phyloP scores from a whole-genome alignment of 2,329 filamentous ascomycete genomes.

The Stachybotrys echinatus region DNA sequence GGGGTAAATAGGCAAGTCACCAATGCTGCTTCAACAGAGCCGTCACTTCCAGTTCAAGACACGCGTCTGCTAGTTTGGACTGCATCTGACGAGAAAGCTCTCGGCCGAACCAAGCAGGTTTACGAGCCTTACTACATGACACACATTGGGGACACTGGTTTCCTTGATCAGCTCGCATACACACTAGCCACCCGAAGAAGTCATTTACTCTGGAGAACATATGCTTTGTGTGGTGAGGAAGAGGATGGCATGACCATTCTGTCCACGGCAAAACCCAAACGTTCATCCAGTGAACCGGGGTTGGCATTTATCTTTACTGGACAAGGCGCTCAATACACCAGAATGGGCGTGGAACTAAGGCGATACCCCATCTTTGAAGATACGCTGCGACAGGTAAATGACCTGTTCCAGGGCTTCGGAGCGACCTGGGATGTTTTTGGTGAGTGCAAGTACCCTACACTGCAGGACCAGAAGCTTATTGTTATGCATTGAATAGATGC shows the following conservation, averaged over 20 bases:
- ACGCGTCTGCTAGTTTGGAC: not conserved
- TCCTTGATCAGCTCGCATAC: not conserved
- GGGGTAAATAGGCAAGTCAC: too few relatives aligned
- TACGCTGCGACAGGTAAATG: not conserved
- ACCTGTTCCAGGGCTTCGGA: not conserved
- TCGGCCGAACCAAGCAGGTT: too few relatives aligned
- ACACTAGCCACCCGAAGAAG: not conserved
- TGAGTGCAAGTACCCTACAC: too few relatives aligned
- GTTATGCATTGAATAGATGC: not conserved
- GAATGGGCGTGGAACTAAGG: slow-evolving; percentile 13
- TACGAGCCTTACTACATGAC: too few relatives aligned
- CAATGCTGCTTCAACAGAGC: too few relatives aligned
- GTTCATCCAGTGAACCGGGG: too few relatives aligned
- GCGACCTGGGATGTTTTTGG: not conserved
- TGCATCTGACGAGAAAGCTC: not conserved
- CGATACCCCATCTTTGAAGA: not conserved
- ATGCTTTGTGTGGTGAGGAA: not conserved
- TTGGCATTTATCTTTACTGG: slow-evolving; percentile 15
- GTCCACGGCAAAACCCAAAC: too few relatives aligned
- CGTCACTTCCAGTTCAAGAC: not conserved
- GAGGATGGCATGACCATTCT: not conserved
- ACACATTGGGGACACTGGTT: too few relatives aligned
- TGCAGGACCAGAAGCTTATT: too few relatives aligned
- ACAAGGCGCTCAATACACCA: slow-evolving; percentile 16
- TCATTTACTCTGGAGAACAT: not conserved